Evolutionary conservation across 2,329 filamentous ascomycete genomes (phyloP), one percentile per base, ranked within the genome.

Genomic region (Colletotrichum eleusines): DNA sequence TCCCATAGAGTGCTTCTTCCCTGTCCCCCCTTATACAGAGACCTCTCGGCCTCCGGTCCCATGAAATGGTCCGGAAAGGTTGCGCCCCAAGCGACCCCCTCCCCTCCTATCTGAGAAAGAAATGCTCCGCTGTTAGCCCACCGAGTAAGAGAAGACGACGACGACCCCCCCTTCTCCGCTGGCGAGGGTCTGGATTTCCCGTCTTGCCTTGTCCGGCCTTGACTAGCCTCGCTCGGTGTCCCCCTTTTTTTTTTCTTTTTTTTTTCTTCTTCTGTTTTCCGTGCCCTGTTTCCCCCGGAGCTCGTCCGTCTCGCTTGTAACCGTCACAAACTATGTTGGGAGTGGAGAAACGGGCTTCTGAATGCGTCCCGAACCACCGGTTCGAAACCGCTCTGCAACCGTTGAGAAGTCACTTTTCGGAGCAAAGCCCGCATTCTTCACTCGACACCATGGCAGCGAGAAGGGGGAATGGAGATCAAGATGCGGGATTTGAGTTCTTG

Each of bases 371-470:
- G n/a, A n/a, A 26, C 66, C 51, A 53, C 66, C 23, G n/a, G 66
- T 64, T 59, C 66, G 66, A 69, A 65, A 65, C 53, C 26, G 20
- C 18, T 65, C 44, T 69, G 66, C 66, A 64, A 64, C 60, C 26
- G n/a, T 42, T 14, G 4, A 35, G 20, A 3, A 11, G 18, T 28
- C 38, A 8, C 6, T 14, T 44, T 1, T 5, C 1, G n/a, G 9
- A 18, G 16, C 18, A 38, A 35, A 42, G 18, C 20, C 42, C 20
- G 20, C 42, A n/a, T 44, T n/a, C n/a, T 42, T 14, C 38, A 4
- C 18, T 42, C n/a, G 9, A 12, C 6, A 14, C n/a, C n/a, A n/a
- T n/a, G n/a, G n/a, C n/a, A n/a, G n/a, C n/a, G n/a, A n/a, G n/a
- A n/a, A n/a, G n/a, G n/a, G n/a, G n/a, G n/a, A n/a, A n/a, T n/a